Evolutionary conservation across 108 stramenopile genomes (phyloP), one percentile per base, ranked within the genome.

Genomic region (Nannochloropsis salina): DNA sequence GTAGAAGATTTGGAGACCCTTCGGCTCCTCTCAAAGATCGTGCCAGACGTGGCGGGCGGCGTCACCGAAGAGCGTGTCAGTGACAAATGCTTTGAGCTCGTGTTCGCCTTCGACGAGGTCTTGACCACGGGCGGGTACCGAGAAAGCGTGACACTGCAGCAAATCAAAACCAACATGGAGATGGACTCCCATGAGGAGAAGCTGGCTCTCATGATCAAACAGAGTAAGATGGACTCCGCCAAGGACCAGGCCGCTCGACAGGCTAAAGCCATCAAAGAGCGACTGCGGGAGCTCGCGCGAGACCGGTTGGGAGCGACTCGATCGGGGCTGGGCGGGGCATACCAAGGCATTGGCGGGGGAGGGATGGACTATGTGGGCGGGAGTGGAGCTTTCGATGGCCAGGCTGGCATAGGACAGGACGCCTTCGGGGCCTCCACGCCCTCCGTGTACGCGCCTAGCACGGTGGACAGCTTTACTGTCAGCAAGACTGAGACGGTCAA

Each of bases 31-130:
- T 95, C 96, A 85, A 99, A 99, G 92, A 96, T 98, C 44, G 96
- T 99, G 45, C 99, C 98, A 21, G 97, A 98, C 82, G 95, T 98
- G 41, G 94, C 95, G 10, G 96, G 95, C 2, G 95, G 96, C 11
- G 80, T 96, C 15, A 92, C 96, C 80, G 98, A 98, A 91, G 95
- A 96, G 44, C 89, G 92, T 80, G 94, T 99, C 82, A 92, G 91
- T 45, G 95, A 96, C 79, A 90, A 95, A 80, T 95, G 95, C 18
- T 98, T 99, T 90, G 98, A 98, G 85, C 90, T 99, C 44, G 95
- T 99, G 90, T 99, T 98, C 88, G 98, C 99, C 43, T 98, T 99
- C 87, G 99, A 99, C 91, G 99, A 99, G 92, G 99, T 97, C 80
- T 91, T 99, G 44, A 97, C 96, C 21, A 92, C 95, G 10, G 98